phyloP scores from a whole-genome alignment of 2,329 filamentous ascomycete species.

The Aspergillus nomiae region DNA sequence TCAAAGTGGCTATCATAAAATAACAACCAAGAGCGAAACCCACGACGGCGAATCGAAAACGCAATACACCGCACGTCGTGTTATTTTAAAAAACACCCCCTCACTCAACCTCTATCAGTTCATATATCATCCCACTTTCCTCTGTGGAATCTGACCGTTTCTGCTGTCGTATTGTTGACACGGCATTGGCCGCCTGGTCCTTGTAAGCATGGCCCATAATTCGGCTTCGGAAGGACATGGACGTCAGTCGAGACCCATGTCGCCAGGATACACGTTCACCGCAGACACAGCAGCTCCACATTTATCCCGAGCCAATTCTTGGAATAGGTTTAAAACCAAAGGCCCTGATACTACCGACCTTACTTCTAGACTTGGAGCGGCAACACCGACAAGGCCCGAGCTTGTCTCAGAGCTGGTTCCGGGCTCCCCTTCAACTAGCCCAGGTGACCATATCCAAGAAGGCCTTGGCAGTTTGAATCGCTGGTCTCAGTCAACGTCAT shows the following conservation, averaged over 20 bases:
- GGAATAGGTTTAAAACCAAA: not conserved
- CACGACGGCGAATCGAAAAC: not conserved
- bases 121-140: not conserved
- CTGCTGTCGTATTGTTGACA: not conserved
- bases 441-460: conserved; percentile 40
- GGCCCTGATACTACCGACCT: not conserved
- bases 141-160: not conserved
- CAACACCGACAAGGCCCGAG: conserved; percentile 11
- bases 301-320: not conserved
- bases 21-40: not conserved
- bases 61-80: not conserved
- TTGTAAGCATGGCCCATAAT: conserved; percentile 7
- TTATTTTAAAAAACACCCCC: too few relatives aligned
- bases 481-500: conserved; percentile 60
- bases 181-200: not conserved
- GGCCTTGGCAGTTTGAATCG: conserved; percentile 56
- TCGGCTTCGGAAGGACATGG: conserved; percentile 1
- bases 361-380: conserved; percentile 3
- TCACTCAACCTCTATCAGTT: not conserved
- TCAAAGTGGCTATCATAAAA: not conserved
- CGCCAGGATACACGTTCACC: not conserved
- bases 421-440: conserved; percentile 14
- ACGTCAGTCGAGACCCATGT: conserved; percentile 4
- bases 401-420: not conserved
- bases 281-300: conserved; percentile 1